Percentiles rank a stretch among this genome's conserved stretches.
Evolutionary conservation across 345 rosid species (phyloP).

Genomic region (Brassica incana): DNA sequence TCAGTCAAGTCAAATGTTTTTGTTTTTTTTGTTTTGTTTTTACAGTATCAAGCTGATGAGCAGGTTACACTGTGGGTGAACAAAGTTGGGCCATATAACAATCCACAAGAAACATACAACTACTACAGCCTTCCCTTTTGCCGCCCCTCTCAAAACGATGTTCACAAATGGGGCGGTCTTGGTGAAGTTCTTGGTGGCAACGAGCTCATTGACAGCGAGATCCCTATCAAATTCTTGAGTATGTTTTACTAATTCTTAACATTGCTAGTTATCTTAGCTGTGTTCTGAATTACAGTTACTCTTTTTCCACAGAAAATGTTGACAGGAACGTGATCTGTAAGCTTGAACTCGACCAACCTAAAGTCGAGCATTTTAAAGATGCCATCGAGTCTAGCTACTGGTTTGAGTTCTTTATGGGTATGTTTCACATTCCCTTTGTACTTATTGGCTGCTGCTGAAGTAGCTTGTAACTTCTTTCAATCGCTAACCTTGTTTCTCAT

Average conservation of each 20-base stretch:
- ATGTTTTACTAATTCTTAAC: slow-evolving; percentile 35
- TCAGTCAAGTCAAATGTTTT: slow-evolving; percentile 6
- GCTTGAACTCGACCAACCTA: slow-evolving; percentile 62
- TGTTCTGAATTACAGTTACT: neutral
- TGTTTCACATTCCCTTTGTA: slow-evolving; percentile 15
- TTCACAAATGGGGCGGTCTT: slow-evolving; percentile 99
- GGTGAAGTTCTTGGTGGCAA: slow-evolving; percentile 99
- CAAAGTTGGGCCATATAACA: slow-evolving; percentile 98
- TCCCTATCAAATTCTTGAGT: slow-evolving; percentile 83
- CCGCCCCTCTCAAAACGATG: slow-evolving; percentile 54
- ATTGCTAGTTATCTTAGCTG: neutral
- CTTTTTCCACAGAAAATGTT: slow-evolving; percentile 55
- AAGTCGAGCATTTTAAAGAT: slow-evolving; percentile 79
- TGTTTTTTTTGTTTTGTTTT: slow-evolving; percentile 25
- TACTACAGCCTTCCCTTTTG: slow-evolving; percentile 99
- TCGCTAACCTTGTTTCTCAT: slow-evolving; percentile 35
- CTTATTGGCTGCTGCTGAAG: neutral
- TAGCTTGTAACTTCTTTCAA: neutral
- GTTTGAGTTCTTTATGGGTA: slow-evolving; percentile 85
- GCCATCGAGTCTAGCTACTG: slow-evolving; percentile 88
- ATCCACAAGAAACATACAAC: slow-evolving; percentile 99
- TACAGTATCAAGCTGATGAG: slow-evolving; percentile 82
- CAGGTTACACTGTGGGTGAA: slow-evolving; percentile 94
- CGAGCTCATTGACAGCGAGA: slow-evolving; percentile 94
- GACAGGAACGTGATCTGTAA: slow-evolving; percentile 61